Base-by-base conservation (phyloP, 2,329 filamentous ascomycete species). In the Diplodia seriata region DNA sequence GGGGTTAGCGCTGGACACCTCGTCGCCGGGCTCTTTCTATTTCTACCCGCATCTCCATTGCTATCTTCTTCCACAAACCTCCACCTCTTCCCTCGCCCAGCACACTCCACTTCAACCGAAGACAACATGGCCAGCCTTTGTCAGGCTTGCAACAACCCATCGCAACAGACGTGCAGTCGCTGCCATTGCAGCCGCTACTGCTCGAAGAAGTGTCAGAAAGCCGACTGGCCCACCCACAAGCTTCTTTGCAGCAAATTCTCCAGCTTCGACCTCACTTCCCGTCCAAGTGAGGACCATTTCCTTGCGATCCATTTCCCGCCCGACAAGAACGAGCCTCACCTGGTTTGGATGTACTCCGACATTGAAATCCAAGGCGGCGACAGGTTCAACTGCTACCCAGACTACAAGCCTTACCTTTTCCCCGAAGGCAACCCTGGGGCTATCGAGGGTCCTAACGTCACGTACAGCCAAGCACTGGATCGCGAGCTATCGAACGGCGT, bases 401-500 rank as follows among this genome's bases (percentile, higher is more conserved):
- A 12, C 15, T 18, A 15, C 4, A 6, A 15, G 6, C 23, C 43
- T 20, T 6, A 31, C 40, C 47, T 63, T 11, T 50, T 50, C 23
- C 47, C 47, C 3, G 47, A 50, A 6, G 23, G 11, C 12, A 0
- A 29, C n/a, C 12, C 26, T 8, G 4, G 1, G 36, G 6, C 23
- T 9, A 26, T 49, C 23, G 14, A 54, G 9, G 50, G 23, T 7
- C 5, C 20, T 33, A 11, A 14, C 3, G 6, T 54, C 23, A 4
- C 4, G 5, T 4, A 29, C 26, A 54, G 14, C 31, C 11, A 14
- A 15, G 26, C 14, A 12, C 33, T 69, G 33, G n/a, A 64, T 2
- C 62, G 66, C 29, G 47, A 56, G 1, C 63, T 71, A 9, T 55
- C 50, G 7, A 8, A 72, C 43, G 36, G 29, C 1, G 59, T 71